Evolutionary conservation across 1,284 basidiomycete genomes (phyloP).

Genomic region (Trichosporon inkin): DNA sequence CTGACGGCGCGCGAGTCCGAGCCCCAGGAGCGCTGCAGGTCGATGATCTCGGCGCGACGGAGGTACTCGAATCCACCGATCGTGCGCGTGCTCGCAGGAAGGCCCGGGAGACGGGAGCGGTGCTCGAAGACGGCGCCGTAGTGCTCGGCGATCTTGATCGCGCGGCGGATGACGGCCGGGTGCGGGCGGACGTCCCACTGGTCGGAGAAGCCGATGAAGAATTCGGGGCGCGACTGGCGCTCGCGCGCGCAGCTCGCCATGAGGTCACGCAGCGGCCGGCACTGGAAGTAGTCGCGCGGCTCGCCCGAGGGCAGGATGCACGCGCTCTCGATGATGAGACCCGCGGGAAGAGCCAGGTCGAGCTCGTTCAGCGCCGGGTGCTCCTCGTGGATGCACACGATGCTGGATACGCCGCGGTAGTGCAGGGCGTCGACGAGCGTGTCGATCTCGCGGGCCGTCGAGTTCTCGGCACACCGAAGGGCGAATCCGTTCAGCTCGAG

Average conservation of each 20-base stretch:
- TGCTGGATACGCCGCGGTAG: constrained; percentile 4
- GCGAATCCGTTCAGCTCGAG: constrained; percentile 12
- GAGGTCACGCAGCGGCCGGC: constrained; percentile 1
- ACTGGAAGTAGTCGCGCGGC: constrained; percentile 17
- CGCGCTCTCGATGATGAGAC: constrained; percentile 17
- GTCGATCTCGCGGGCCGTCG: constrained; percentile 8
- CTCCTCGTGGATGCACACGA: constrained; percentile 9
- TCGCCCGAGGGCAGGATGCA: constrained; percentile 14
- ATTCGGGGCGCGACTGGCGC: constrained; percentile 10
- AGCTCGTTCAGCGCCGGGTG: constrained; percentile 7
- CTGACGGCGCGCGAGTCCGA: not conserved
- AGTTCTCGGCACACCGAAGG: constrained; percentile 2
- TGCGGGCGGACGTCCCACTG: constrained; percentile 12
- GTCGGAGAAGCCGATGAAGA: constrained; percentile 15
- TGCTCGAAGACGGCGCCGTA: constrained; percentile 16
- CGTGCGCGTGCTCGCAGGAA: not conserved
- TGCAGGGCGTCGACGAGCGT: constrained; percentile 5
- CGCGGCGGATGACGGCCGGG: constrained; percentile 13
- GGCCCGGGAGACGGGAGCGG: not conserved
- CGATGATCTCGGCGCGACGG: constrained; percentile 14
- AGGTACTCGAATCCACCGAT: constrained; percentile 17
- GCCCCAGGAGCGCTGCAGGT: constrained; percentile 13
- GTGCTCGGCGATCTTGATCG: constrained; percentile 13
- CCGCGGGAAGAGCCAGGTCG: not conserved
- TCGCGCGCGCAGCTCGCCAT: constrained; percentile 13